Evolutionary conservation across 306 rosid genomes (phyloP), one percentile per base, ranked within the genome.

Genomic region (Begonia masoniana): DNA sequence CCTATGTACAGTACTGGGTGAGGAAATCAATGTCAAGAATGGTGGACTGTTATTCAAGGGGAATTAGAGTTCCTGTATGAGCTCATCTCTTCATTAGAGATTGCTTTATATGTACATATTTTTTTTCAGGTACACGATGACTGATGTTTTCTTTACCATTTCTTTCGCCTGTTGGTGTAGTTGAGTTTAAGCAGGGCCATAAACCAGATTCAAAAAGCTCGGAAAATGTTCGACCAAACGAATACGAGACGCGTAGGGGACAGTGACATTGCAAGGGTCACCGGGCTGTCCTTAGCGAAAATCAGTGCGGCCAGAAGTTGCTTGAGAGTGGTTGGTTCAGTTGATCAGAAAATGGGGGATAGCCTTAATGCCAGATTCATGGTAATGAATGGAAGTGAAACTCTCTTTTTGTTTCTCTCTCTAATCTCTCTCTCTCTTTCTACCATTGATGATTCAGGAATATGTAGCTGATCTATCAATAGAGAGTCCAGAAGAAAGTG

Each of bases 1-100:
- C 97, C 41, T 89, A 89, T 70, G 94, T 78, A 46, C 94, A 83
- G 45, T 85, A 78, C 69, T 89, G 97, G 97, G 83, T 85, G 61
- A 80, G 87, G 74, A 85, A 78, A 69, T 74, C 96, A 50, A 82
- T 91, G 83, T 85, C 82, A 42, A 78, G 59, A 67, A 67, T 78
- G 76, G 84, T 83, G 72, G 67, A 80, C 14, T 75, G 56, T 36
- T 73, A 74, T 70, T 75, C 91, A 5, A 82, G 88, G 50, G 88
- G 89, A 64, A 73, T 91, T 26, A 61, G 67, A 60, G 47, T 91
- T 71, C 94, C 94, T 41, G 97, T 91, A 85, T 43, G 79, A 41
- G 13, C 76, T 56, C 47, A 55, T 67, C 71, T 53, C 67, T 50
- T 56, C 15, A 54, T 51, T 31, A 36, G 51, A 51, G 15, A 54